Conservation (phyloP, 2,329 filamentous ascomycete genomes). For the Aaosphaeria arxii region DNA sequence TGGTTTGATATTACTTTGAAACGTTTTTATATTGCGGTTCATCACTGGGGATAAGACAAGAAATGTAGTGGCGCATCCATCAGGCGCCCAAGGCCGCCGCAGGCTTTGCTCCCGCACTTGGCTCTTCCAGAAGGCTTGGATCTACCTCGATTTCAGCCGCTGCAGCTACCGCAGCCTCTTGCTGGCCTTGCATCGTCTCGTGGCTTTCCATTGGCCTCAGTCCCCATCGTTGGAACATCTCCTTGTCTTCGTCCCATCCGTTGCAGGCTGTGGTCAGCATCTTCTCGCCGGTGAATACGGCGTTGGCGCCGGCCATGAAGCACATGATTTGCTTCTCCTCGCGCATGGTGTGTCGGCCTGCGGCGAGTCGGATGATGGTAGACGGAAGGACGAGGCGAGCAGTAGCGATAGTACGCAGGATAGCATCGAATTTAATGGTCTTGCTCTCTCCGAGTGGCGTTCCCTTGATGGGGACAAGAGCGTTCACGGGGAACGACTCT, state of each 20-base stretch:
- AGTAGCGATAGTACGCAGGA: constrained; percentile 80
- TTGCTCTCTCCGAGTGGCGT: constrained; percentile 75
- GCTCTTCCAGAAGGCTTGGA: background rate
- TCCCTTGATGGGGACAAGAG: constrained; percentile 85
- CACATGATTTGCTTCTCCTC: constrained; percentile 88
- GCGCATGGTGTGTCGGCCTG: constrained; percentile 76
- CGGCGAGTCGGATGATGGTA: constrained; percentile 84
- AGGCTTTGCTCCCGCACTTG: background rate
- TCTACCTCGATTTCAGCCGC: background rate
- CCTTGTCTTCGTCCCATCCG: constrained; percentile 84
- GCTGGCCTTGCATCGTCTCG: constrained; percentile 31
- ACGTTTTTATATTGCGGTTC: no score
- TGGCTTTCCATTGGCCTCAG: constrained; percentile 66
- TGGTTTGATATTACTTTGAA: no score
- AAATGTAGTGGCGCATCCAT: background rate
- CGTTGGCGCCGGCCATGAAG: constrained; percentile 88
- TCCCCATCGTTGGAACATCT: constrained; percentile 81
- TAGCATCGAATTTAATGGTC: constrained; percentile 71
- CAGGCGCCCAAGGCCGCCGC: background rate
- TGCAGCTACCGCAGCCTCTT: constrained; percentile 9
- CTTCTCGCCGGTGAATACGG: constrained; percentile 94
- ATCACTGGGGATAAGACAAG: no score
- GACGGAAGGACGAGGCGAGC: constrained; percentile 78
- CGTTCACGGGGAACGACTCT: constrained; percentile 89
- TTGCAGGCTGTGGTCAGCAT: constrained; percentile 92